Percentiles rank a stretch among this genome's conserved stretches.
These are phyloP conservation scores for Brassica carinata DNA, from an alignment of 345 rosid species.

Conservation along the genomic window DNA sequence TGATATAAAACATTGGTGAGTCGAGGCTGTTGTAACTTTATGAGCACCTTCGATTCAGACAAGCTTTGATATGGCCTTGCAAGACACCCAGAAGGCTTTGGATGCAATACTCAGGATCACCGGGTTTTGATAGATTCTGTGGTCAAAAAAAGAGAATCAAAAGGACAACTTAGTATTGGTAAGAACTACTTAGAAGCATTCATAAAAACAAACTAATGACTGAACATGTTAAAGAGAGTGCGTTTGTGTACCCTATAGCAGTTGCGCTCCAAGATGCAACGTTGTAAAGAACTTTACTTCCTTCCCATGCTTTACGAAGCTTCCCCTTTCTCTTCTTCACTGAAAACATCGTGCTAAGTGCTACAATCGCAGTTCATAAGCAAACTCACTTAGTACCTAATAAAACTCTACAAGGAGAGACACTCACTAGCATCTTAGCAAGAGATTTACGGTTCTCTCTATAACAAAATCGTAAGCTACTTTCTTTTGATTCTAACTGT, in stretches of 20 bases:
- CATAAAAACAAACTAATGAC: neutral
- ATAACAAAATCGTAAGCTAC: neutral
- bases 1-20: slow-evolving; percentile 34
- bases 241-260: slow-evolving; percentile 57
- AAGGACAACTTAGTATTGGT: neutral
- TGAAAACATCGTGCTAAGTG: slow-evolving; percentile 87
- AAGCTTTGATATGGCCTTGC: slow-evolving; percentile 82
- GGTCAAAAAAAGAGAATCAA: neutral
- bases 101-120: slow-evolving; percentile 69
- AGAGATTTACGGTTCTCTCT: neutral
- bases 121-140: slow-evolving; percentile 94
- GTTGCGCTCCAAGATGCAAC: slow-evolving; percentile 99
- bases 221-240: neutral
- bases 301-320: slow-evolving; percentile 99
- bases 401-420: neutral
- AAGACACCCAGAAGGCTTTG: slow-evolving; percentile 89
- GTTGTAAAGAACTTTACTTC: slow-evolving; percentile 91
- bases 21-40: slow-evolving; percentile 22
- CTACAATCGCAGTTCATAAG: slow-evolving; percentile 42
- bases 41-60: slow-evolving; percentile 48
- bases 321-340: slow-evolving; percentile 82
- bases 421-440: neutral
- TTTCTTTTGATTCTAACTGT: neutral
- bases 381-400: neutral
- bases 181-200: slow-evolving; percentile 1